Conservation (phyloP, 768 basidiomycete genomes). For the Phylloporus sp. region DNA sequence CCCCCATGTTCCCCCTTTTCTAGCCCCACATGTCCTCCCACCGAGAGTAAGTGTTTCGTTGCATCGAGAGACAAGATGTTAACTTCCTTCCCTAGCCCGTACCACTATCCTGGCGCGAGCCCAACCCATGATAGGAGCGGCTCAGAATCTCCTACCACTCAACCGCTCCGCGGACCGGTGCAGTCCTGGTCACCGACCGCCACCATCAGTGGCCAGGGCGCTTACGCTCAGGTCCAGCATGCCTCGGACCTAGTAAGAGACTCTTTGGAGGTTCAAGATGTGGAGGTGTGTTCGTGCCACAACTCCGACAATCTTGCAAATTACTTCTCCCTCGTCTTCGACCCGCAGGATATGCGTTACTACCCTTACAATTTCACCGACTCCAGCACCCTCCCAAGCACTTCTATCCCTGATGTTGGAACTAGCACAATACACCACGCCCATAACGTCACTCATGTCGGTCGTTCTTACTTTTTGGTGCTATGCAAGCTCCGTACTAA, state of each 20-base stretch:
- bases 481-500: background rate
- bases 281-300: conserved; percentile 10
- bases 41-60: conserved; percentile 14
- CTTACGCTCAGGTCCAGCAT: conserved; percentile 5
- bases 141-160: conserved; percentile 1
- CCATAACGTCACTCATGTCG: conserved; percentile 10
- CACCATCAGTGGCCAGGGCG: background rate
- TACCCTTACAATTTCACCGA: background rate
- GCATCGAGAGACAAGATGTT: background rate
- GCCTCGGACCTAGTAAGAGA: background rate
- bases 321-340: background rate
- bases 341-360: conserved; percentile 7
- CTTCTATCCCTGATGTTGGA: background rate
- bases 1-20: conserved; percentile 5
- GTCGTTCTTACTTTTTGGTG: background rate
- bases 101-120: background rate
- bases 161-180: background rate
- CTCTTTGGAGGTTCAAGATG: background rate
- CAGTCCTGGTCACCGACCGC: conserved; percentile 4
- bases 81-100: conserved; percentile 5
- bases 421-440: background rate
- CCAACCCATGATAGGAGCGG: conserved; percentile 3
- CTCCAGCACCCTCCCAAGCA: background rate
- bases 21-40: conserved; percentile 20
- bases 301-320: background rate